A percentile compares a stretch with the other conserved stretches of the same genome.
Evolutionary conservation across 1,284 basidiomycete species (phyloP).

Genomic region (Cutaneotrichosporon daszewskae): DNA sequence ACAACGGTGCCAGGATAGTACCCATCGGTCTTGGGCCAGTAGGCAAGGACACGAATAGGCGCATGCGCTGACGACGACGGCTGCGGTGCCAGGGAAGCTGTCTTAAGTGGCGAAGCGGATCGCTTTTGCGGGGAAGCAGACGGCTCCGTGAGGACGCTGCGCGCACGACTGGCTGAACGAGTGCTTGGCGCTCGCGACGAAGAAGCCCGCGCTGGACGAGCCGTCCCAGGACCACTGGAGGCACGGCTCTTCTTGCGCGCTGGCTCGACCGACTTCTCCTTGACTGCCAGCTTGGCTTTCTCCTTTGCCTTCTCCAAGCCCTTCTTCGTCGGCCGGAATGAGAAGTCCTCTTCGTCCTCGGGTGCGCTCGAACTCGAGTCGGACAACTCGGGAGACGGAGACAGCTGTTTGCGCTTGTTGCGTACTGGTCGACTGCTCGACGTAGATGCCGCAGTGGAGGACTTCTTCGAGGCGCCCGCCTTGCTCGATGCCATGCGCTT

Average conservation of each 20-base stretch:
- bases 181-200: neutral
- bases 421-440: slow-evolving; percentile 1
- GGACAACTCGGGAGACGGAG: slow-evolving; percentile 6
- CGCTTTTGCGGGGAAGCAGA: no score
- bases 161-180: no score
- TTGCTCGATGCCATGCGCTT: no score
- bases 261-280: neutral
- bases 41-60: slow-evolving; percentile 10
- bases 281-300: neutral
- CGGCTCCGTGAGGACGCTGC: no score
- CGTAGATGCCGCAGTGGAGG: no score
- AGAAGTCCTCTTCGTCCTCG: slow-evolving; percentile 21
- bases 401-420: slow-evolving; percentile 15
- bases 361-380: slow-evolving; percentile 19
- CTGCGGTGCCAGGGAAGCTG: no score
- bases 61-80: no score
- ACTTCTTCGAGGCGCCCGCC: neutral
- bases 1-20: slow-evolving; percentile 14
- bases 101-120: no score
- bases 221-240: neutral
- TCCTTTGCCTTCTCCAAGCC: slow-evolving; percentile 5
- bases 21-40: slow-evolving; percentile 7
- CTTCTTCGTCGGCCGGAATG: slow-evolving; percentile 14
- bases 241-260: neutral
- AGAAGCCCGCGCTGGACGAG: neutral